Evolutionary conservation across 495 filamentous ascomycete species (phyloP).

Genomic region (Elasticomyces elasticus): DNA sequence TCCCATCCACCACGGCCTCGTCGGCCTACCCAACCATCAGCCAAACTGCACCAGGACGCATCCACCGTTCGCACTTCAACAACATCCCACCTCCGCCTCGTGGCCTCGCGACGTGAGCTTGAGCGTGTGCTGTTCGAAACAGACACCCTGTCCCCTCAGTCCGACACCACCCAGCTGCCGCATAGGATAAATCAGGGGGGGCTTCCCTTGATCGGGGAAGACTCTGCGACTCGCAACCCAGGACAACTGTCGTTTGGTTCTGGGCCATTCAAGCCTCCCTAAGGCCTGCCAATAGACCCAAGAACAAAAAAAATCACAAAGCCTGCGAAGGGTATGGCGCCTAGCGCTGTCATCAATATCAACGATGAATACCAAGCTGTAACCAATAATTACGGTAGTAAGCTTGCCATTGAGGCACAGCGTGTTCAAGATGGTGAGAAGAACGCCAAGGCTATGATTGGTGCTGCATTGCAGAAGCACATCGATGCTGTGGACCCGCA

Average conservation of each 20-base stretch:
- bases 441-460: conserved; percentile 46
- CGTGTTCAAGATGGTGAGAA: conserved; percentile 22
- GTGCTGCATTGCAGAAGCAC: conserved; percentile 68
- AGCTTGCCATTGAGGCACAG: conserved; percentile 1
- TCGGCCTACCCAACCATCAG: conserved; percentile 3
- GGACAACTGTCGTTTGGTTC: conserved; percentile 57
- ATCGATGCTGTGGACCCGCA: conserved; percentile 76
- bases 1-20: conserved; percentile 11
- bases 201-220: conserved; percentile 96
- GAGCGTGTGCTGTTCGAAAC: conserved; percentile 37
- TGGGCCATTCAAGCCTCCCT: conserved; percentile 85
- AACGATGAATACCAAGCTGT: conserved; percentile 34
- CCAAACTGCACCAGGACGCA: conserved; percentile 58
- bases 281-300: conserved; percentile 39
- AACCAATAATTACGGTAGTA: conserved; percentile 9
- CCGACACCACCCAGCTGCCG: conserved; percentile 77
- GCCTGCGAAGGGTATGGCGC: conserved; percentile 56
- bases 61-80: conserved; percentile 54
- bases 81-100: conserved; percentile 53
- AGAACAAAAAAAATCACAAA: conserved; percentile 9
- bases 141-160: conserved; percentile 46
- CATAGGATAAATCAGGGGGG: conserved; percentile 92
- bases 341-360: conserved; percentile 51
- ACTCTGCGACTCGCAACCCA: conserved; percentile 75
- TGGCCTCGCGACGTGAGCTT: conserved; percentile 39